Evolutionary conservation across 305 asterid genomes (phyloP).

Genomic region (Fraxinus dipetala): DNA sequence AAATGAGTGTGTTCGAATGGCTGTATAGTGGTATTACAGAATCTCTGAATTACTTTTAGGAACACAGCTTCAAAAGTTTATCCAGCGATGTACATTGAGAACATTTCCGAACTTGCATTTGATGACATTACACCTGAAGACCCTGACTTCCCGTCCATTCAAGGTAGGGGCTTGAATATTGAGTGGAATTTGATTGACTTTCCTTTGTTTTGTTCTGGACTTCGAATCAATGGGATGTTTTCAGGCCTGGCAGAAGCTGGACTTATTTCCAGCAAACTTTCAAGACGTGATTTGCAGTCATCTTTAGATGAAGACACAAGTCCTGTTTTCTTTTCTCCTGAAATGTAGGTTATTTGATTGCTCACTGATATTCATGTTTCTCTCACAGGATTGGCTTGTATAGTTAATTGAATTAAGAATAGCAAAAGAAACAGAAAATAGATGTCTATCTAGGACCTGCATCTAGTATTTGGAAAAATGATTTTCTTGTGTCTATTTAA

Average conservation of each 20-base stretch:
- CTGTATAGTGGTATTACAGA: constrained; percentile 24
- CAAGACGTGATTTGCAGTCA: constrained; percentile 76
- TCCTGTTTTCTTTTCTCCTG: constrained; percentile 74
- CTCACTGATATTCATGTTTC: constrained; percentile 5
- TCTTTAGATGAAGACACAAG: constrained; percentile 57
- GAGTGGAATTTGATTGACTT: constrained; percentile 18
- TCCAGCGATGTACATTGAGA: constrained; percentile 97
- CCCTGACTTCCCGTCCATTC: constrained; percentile 90
- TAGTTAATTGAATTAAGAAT: constrained; percentile 2
- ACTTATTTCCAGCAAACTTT: constrained; percentile 94
- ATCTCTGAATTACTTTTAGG: constrained; percentile 43
- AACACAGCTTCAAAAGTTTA: constrained; percentile 79
- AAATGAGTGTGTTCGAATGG: constrained; percentile 6
- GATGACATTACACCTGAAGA: constrained; percentile 88
- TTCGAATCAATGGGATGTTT: constrained; percentile 34
- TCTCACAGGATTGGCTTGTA: constrained; percentile 10
- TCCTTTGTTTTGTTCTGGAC: constrained; percentile 20
- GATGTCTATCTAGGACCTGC: neutral
- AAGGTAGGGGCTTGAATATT: constrained; percentile 48
- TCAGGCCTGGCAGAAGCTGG: constrained; percentile 99
- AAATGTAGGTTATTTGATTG: constrained; percentile 43
- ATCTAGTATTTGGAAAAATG: neutral
- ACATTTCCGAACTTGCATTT: constrained; percentile 87
- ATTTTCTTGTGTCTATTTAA: constrained; percentile 12
- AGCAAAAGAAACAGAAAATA: constrained; percentile 16